Evolutionary conservation across 495 filamentous ascomycete genomes (phyloP).

Genomic region (Penicillium fimorum): DNA sequence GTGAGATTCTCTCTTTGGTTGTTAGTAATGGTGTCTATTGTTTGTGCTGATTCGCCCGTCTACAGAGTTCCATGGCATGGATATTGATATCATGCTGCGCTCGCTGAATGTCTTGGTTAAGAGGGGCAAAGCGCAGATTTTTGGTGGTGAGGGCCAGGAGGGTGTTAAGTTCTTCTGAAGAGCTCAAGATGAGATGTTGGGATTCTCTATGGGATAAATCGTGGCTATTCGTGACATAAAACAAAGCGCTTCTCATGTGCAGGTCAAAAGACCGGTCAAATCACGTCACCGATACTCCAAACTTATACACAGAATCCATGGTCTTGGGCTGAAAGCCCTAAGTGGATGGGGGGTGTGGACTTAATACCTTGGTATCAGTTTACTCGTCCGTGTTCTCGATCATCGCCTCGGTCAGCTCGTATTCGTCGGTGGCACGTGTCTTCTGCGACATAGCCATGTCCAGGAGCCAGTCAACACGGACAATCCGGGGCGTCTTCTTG

Average conservation of each 20-base stretch:
- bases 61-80: constrained; percentile 85
- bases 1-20: constrained; percentile 34
- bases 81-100: constrained; percentile 72
- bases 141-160: constrained; percentile 78
- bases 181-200: constrained; percentile 2
- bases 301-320: constrained; percentile 18
- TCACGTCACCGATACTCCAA: constrained; percentile 12
- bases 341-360: background rate
- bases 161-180: constrained; percentile 94
- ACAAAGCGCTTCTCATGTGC: constrained; percentile 18
- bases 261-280: constrained; percentile 9
- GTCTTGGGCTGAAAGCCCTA: constrained; percentile 1
- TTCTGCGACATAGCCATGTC: constrained; percentile 86
- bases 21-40: background rate
- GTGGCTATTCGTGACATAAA: constrained; percentile 31
- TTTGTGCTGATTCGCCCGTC: constrained; percentile 18
- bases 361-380: constrained; percentile 2
- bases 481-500: constrained; percentile 71
- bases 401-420: constrained; percentile 48
- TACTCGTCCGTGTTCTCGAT: constrained; percentile 29
- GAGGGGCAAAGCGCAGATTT: constrained; percentile 87
- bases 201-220: constrained; percentile 18
- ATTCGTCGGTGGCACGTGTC: constrained; percentile 61
- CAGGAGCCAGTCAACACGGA: constrained; percentile 83
- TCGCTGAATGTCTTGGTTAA: constrained; percentile 79